Base-by-base conservation (phyloP, 306 rosid genomes). In the Betula pendula region DNA sequence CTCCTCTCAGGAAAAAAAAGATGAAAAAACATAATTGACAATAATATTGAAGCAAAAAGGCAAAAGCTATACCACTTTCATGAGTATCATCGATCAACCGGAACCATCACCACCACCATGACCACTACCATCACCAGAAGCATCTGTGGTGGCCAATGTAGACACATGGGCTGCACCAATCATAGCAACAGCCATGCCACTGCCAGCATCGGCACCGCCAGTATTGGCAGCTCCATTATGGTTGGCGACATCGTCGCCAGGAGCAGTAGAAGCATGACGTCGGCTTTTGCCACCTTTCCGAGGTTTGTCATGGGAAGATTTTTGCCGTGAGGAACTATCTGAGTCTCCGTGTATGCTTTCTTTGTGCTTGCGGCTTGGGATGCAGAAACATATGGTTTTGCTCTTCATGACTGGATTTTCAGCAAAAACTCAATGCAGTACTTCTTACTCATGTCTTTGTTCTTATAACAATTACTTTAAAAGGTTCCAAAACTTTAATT, bases 371-470 rank as follows among this genome's bases (percentile, higher is more conserved):
- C 50, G 45, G 65, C 58, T 55, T 2, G 80, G 82, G 70, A 91
- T 74, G 83, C 96, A 89, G 82, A 86, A 91, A 48, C 91, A 89
- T 6, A 82, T 62, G 81, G 35, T 77, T 79, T 82, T 81, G 87
- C 78, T 50, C 84, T 84, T 84, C 96, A 89, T 91, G 49, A 15
- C 63, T 79, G 58, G 43, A 45, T 63, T 14, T 17, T 51, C 51
- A 15, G 11, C 62, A 49, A 6, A 43, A 72, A 24, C 70, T 31
- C 53, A 53, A 47, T 71, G 80, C 43, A 14, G 17, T 38, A 15
- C 50, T 69, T 19, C 68, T 45, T 70, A 52, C 68, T 68, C 48
- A 53, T 47, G 51, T 51, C 27, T 33, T 33, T 1, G 56, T 5
- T 29, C 33, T 58, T 65, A 25, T 65, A 25, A 43, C 15, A 50